Evolutionary conservation across 2,329 filamentous ascomycete species (phyloP), one percentile per base, ranked within the genome.

Genomic region (Anisogramma anomala): DNA sequence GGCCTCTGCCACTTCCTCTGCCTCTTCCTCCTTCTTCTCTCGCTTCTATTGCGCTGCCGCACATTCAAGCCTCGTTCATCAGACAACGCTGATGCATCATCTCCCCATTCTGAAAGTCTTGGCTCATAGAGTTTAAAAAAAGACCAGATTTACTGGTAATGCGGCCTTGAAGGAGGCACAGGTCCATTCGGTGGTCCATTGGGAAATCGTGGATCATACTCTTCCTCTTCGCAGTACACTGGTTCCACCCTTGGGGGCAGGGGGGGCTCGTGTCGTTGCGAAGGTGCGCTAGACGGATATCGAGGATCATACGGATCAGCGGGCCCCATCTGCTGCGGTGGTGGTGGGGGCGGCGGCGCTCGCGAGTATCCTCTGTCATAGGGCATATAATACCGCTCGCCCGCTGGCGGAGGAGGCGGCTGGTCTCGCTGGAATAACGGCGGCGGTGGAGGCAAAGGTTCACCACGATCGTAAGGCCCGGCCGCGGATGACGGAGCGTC

Each of bases 131-230:
- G 9, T 23, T 23, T 9, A 9, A 23, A 23, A 23, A 9, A 23
- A 23, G 22, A 23, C 17, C 28, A n/a, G 15, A 3, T 10, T 7
- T 32, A 32, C 17, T 15, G 30, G 18, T 32, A 32, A 15, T 17
- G 17, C 15, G 30, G 30, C 30, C 30, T 32, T 10, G 30, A 33
- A 20, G 26, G 25, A 7, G 38, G 13, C 18, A 43, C 22, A 23
- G 28, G 39, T 10, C 35, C 35, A 22, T 36, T 41, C 10, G 56
- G 49, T 13, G 54, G 53, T 20, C 52, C 53, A 33, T 54, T 56
- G 10, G 62, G 61, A 49, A 60, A 60, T 33, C 59, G 58, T 18
- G 65, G 64, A 39, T 69, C 65, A 37, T 71, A 69, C 46, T 67
- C 64, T 41, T 67, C 63, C 38, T 60, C 53, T 22, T 34, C 31